Percentiles rank a stretch among this genome's conserved stretches.
phyloP scores from a whole-genome alignment of 2,329 filamentous ascomycete species.

The Tolypocladium album region DNA sequence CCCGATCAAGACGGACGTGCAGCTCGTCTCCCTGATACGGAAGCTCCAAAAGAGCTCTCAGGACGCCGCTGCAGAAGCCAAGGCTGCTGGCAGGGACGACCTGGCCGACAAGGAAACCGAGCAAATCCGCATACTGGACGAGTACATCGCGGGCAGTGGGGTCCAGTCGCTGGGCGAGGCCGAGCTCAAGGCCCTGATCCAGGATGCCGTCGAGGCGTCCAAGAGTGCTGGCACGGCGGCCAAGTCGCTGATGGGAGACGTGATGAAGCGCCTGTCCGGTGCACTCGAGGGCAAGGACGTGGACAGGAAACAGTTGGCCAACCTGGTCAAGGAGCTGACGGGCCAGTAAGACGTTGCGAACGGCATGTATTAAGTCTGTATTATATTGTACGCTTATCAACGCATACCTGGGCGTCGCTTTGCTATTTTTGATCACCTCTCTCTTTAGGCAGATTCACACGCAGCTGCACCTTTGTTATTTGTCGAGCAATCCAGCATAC shows the following conservation, averaged over 20 bases:
- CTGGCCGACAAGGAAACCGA: slow-evolving; percentile 58
- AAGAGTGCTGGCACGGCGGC: slow-evolving; percentile 30
- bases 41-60: slow-evolving; percentile 48
- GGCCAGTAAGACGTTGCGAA: slow-evolving; percentile 3
- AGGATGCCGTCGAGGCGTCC: slow-evolving; percentile 38
- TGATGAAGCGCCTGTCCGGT: slow-evolving; percentile 50
- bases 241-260: slow-evolving; percentile 44
- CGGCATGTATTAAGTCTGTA: not conserved
- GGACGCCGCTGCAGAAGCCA: slow-evolving; percentile 54
- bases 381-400: not conserved
- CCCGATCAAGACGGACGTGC: slow-evolving; percentile 60
- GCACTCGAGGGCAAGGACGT: slow-evolving; percentile 52
- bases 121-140: slow-evolving; percentile 54
- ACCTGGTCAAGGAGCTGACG: slow-evolving; percentile 44
- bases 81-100: slow-evolving; percentile 52
- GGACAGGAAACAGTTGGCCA: slow-evolving; percentile 50
- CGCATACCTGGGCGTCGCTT: not conserved
- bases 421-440: not conserved
- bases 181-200: slow-evolving; percentile 45
- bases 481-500: not conserved
- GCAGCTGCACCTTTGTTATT: not conserved
- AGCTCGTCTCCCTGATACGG: slow-evolving; percentile 57
- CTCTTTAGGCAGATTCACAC: no score
- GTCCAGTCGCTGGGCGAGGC: slow-evolving; percentile 48
- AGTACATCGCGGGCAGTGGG: slow-evolving; percentile 49